These are phyloP conservation scores for Stephanodiscus minutulus DNA, from an alignment of 108 stramenopile species.

Conservation along the genomic window DNA sequence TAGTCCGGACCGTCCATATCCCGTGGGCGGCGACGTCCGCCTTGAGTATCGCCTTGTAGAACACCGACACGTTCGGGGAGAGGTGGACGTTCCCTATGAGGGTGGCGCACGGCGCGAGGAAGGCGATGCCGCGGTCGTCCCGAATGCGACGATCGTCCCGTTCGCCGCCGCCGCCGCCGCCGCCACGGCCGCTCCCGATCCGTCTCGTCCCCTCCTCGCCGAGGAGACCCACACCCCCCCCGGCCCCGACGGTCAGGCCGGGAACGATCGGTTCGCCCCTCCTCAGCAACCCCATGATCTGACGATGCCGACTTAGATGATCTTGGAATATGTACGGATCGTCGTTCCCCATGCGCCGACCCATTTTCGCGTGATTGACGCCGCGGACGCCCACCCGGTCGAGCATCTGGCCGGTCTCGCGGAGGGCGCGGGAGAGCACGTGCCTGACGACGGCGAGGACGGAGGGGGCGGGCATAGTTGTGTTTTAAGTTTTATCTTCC, in stretches of 20 bases:
- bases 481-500: not conserved
- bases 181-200: not conserved
- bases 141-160: not conserved
- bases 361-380: constrained; percentile 55
- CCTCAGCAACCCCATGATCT: constrained; percentile 68
- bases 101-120: constrained; percentile 84
- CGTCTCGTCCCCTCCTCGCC: not conserved
- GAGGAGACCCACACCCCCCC: not conserved
- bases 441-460: constrained; percentile 64
- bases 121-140: constrained; percentile 49
- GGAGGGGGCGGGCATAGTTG: constrained; percentile 54
- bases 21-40: constrained; percentile 78
- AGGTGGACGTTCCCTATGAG: constrained; percentile 82
- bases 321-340: constrained; percentile 79
- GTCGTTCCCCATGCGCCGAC: constrained; percentile 58
- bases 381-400: constrained; percentile 78
- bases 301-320: constrained; percentile 75
- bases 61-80: constrained; percentile 70
- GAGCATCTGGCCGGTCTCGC: constrained; percentile 87
- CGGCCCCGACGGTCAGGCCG: constrained; percentile 33
- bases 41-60: constrained; percentile 81
- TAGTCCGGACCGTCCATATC: constrained; percentile 18
- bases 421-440: constrained; percentile 73
- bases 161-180: too few species aligned
- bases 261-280: constrained; percentile 71